Evolutionary conservation across 495 filamentous ascomycete species (phyloP), one percentile per base, ranked within the genome.

Genomic region (Trichoderma erinaceum): DNA sequence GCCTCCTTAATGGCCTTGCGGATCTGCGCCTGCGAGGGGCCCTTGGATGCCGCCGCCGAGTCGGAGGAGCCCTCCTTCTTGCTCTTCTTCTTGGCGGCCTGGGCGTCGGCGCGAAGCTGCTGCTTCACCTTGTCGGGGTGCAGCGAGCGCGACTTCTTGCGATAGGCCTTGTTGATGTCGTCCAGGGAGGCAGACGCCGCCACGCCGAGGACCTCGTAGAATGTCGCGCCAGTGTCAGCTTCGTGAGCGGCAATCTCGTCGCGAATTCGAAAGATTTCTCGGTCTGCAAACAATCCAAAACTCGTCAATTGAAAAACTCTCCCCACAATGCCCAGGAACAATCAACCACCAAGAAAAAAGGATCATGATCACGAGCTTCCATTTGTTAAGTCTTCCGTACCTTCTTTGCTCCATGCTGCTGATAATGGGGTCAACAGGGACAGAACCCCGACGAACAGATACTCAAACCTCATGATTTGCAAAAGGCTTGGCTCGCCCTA

Each of bases 121-220:
- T 92, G 91, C 76, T 90, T 89, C 71, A 93, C 92, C 80, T 99
- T 99, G 83, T 99, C 95, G 2, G 95, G 95, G 77, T 99, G 95
- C 41, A 97, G 80, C 63, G 81, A 79, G 43, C 87, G 79, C 41
- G 93, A 91, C 76, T 89, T 92, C 78, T 95, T 92, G 77, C 90
- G 89, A 84, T 94, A 96, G 69, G 92, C 93, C 76, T 94, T 96
- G 85, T 87, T 91, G 78, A 99, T 89, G 63, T 96, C 92, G 35
- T 98, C 93, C 72, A 91, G 89, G 70, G 82, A 88, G 64, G 94
- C 94, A 69, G 82, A 84, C 66, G 88, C 80, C 35, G 70, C 73
- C 63, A 96, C 82, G 71, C 89, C 93, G 66, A 99, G 79, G 80
- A 96, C 95, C 73, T 95, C 90, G 85, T 99, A 99, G 83, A 98